These are phyloP conservation scores for Phytophthora crassamura DNA, from an alignment of 352 stramenopile species.

Conservation along the genomic window DNA sequence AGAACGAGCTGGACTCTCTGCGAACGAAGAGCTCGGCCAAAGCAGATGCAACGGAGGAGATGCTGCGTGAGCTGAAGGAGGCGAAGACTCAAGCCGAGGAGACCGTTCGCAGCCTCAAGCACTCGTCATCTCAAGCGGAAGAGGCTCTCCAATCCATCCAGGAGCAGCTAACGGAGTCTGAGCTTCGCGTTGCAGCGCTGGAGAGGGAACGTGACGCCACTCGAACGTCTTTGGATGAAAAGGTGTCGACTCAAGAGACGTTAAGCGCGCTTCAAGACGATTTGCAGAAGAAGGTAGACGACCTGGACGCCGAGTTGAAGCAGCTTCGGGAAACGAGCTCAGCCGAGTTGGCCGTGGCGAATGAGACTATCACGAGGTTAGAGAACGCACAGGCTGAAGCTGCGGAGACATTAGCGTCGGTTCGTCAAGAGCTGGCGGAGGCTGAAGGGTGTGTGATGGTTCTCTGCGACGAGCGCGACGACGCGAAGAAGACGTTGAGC, in stretches of 20 bases:
- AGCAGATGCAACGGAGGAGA: constrained; percentile 23
- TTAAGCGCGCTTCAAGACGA: constrained; percentile 40
- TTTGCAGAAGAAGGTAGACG: constrained; percentile 35
- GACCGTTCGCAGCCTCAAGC: constrained; percentile 16
- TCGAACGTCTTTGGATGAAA: constrained; percentile 38
- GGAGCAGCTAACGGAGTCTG: constrained; percentile 25
- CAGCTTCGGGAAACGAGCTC: constrained; percentile 27
- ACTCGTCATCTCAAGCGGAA: constrained; percentile 23
- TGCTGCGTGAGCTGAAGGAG: constrained; percentile 29
- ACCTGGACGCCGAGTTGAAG: constrained; percentile 32
- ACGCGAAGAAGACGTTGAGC: constrained; percentile 41
- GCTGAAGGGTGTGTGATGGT: constrained; percentile 45
- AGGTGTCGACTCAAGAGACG: constrained; percentile 38
- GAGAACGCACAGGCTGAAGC: constrained; percentile 18
- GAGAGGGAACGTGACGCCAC: constrained; percentile 41
- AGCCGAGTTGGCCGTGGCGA: constrained; percentile 27
- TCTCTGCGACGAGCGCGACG: constrained; percentile 44
- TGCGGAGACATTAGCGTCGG: constrained; percentile 22
- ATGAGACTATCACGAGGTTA: constrained; percentile 30
- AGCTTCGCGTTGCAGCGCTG: constrained; percentile 30
- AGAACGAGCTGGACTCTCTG: constrained; percentile 33
- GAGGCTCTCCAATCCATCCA: constrained; percentile 20
- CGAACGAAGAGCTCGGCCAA: constrained; percentile 28
- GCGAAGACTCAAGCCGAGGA: constrained; percentile 33
- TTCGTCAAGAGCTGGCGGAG: constrained; percentile 41